Evolutionary conservation across 2,329 filamentous ascomycete species (phyloP).

Genomic region (Leptographium wingfieldii): DNA sequence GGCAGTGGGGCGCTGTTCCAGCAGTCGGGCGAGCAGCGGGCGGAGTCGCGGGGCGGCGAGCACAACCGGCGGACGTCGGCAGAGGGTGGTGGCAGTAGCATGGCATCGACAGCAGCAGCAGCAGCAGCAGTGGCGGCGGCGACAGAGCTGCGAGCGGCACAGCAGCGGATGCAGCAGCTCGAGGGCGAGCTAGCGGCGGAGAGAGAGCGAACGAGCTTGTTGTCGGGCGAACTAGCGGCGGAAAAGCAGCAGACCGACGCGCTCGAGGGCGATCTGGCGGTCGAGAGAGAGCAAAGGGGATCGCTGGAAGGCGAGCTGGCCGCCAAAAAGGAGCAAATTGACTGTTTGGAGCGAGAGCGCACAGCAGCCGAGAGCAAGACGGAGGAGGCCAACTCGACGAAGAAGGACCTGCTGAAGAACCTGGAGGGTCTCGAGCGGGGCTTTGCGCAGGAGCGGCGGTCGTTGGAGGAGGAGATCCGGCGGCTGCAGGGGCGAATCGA

Average conservation of each 20-base stretch:
- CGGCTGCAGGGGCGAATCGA: slow-evolving; percentile 66
- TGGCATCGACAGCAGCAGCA: not conserved
- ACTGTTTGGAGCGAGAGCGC: slow-evolving; percentile 31
- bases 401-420: slow-evolving; percentile 87
- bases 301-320: slow-evolving; percentile 16
- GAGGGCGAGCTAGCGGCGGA: not conserved
- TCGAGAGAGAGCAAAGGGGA: not conserved
- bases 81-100: slow-evolving; percentile 22
- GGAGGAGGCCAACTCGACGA: slow-evolving; percentile 80
- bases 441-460: slow-evolving; percentile 73
- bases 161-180: slow-evolving; percentile 17
- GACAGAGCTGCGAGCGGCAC: slow-evolving; percentile 62
- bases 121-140: not conserved
- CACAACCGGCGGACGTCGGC: slow-evolving; percentile 29
- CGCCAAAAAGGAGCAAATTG: slow-evolving; percentile 58
- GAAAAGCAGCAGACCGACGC: slow-evolving; percentile 59
- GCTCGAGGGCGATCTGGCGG: not conserved
- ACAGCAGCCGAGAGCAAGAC: slow-evolving; percentile 44
- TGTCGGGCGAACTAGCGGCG: slow-evolving; percentile 23
- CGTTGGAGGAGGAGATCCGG: slow-evolving; percentile 68
- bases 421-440: slow-evolving; percentile 86
- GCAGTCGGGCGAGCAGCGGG: slow-evolving; percentile 27
- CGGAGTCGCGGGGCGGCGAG: slow-evolving; percentile 30
- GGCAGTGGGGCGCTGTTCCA: slow-evolving; percentile 39
- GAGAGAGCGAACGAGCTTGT: not conserved